These are phyloP conservation scores for Calonectria pauciramosa DNA, from an alignment of 2,329 filamentous ascomycete genomes.

Conservation along the genomic window DNA sequence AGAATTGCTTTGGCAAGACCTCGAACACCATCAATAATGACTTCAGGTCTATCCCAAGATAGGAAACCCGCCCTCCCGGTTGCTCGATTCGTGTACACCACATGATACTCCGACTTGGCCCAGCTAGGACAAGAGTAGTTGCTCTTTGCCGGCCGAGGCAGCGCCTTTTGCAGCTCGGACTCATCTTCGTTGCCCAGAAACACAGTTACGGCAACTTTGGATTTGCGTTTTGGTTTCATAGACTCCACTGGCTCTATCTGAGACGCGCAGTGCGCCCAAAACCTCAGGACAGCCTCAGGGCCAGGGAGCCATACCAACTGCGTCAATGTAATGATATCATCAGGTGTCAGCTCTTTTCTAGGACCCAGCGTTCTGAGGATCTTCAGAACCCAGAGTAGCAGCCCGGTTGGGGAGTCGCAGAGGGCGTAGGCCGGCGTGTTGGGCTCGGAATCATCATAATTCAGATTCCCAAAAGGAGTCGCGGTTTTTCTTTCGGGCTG, in stretches of 20 bases:
- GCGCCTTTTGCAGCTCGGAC: slow-evolving; percentile 28
- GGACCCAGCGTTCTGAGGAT: slow-evolving; percentile 58
- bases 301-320: slow-evolving; percentile 77
- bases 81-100: slow-evolving; percentile 57
- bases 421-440: slow-evolving; percentile 72
- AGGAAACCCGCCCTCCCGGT: slow-evolving; percentile 59
- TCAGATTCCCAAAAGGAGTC: slow-evolving; percentile 47
- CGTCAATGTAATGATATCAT: slow-evolving; percentile 72
- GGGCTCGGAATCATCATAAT: slow-evolving; percentile 56
- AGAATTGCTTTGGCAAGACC: slow-evolving; percentile 57
- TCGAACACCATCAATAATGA: slow-evolving; percentile 58
- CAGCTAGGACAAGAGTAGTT: slow-evolving; percentile 63
- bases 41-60: slow-evolving; percentile 63
- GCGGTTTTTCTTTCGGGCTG: slow-evolving; percentile 26
- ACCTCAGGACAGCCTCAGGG: slow-evolving; percentile 71
- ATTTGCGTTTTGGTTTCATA: slow-evolving; percentile 46
- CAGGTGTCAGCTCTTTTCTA: slow-evolving; percentile 57
- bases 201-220: slow-evolving; percentile 62
- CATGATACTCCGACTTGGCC: slow-evolving; percentile 59
- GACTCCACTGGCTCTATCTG: slow-evolving; percentile 48
- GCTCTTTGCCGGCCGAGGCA: slow-evolving; percentile 42
- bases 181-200: slow-evolving; percentile 55
- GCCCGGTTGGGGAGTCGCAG: slow-evolving; percentile 72
- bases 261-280: slow-evolving; percentile 63
- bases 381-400: slow-evolving; percentile 68